phyloP scores from a whole-genome alignment of 73 alveolate species.

The Blepharisma stoltei region DNA sequence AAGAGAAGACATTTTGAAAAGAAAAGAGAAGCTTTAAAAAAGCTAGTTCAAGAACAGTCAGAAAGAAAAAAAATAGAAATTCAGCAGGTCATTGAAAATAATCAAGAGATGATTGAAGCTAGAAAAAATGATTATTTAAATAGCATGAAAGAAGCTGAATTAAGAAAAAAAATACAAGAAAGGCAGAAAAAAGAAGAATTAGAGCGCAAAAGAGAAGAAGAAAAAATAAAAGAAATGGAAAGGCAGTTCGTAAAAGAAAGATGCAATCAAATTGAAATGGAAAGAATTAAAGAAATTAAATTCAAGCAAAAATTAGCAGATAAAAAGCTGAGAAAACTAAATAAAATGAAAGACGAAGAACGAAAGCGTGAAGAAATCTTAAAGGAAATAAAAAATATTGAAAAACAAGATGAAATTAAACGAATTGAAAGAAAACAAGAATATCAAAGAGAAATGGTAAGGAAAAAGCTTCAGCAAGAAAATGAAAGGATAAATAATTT shows the following conservation, averaged over 20 bases:
- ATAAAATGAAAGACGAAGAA: slow-evolving; percentile 35
- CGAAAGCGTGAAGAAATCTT: background rate
- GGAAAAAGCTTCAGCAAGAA: slow-evolving; percentile 25
- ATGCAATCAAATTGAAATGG: slow-evolving; percentile 33
- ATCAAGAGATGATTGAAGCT: slow-evolving; percentile 31
- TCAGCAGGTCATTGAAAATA: slow-evolving; percentile 30
- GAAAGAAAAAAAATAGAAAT: slow-evolving; percentile 37
- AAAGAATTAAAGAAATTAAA: slow-evolving; percentile 28
- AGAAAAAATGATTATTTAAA: slow-evolving; percentile 36
- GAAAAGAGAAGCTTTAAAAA: slow-evolving; percentile 33
- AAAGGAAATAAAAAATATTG: slow-evolving; percentile 28
- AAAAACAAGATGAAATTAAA: slow-evolving; percentile 44
- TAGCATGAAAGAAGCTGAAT: slow-evolving; percentile 36
- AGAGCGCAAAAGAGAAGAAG: slow-evolving; percentile 20
- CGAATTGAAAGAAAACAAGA: slow-evolving; percentile 38
- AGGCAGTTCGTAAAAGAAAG: slow-evolving; percentile 31
- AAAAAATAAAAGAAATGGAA: slow-evolving; percentile 37
- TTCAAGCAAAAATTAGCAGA: slow-evolving; percentile 28
- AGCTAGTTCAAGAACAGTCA: slow-evolving; percentile 30
- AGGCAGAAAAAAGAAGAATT: slow-evolving; percentile 33
- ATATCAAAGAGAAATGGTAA: slow-evolving; percentile 34
- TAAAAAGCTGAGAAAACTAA: background rate
- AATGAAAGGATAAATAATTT: slow-evolving; percentile 28
- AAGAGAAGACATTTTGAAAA: slow-evolving; percentile 36
- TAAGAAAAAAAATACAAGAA: slow-evolving; percentile 36